phyloP scores from a whole-genome alignment of 805 yeast species.

The Yarrowia sp. region DNA sequence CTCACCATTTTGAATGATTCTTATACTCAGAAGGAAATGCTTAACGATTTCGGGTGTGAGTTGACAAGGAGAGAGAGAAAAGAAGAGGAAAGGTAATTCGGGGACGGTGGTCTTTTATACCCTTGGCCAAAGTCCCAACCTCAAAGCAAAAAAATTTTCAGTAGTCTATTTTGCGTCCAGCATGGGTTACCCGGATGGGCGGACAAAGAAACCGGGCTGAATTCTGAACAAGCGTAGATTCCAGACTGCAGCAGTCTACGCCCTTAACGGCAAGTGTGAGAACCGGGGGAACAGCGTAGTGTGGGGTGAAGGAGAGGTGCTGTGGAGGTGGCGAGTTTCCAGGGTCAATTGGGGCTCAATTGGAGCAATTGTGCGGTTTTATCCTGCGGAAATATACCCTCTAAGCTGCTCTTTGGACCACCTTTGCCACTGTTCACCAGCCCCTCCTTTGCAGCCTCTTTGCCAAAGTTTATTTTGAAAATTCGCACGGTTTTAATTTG shows the following conservation, averaged over 20 bases:
- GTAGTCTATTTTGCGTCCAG: not conserved
- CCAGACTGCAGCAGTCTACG: slow-evolving; percentile 5
- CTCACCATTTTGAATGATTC: slow-evolving; percentile 27
- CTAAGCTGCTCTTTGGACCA: not conserved
- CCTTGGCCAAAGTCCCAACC: slow-evolving; percentile 21
- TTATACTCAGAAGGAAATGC: slow-evolving; percentile 42
- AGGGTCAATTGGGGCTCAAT: not conserved
- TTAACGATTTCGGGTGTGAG: slow-evolving; percentile 43
- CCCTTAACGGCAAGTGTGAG: slow-evolving; percentile 21
- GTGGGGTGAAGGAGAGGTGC: not conserved
- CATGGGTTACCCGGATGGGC: slow-evolving; percentile 23
- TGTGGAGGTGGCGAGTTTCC: not conserved
- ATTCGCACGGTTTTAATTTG: slow-evolving; percentile 4
- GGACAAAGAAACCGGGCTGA: slow-evolving; percentile 22
- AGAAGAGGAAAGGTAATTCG: slow-evolving; percentile 30
- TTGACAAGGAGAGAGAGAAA: slow-evolving; percentile 39
- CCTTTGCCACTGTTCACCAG: not conserved
- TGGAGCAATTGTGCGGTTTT: not conserved
- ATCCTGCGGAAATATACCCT: too few relatives aligned
- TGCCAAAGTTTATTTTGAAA: slow-evolving; percentile 10
- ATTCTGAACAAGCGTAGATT: slow-evolving; percentile 24
- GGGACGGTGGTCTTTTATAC: slow-evolving; percentile 28
- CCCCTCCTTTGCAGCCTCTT: slow-evolving; percentile 19
- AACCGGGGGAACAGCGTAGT: not conserved
- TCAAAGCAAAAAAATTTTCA: slow-evolving; percentile 26